phyloP scores from a whole-genome alignment of 225 moss, liverwort and hornwort species.

The Climacium dendroides region DNA sequence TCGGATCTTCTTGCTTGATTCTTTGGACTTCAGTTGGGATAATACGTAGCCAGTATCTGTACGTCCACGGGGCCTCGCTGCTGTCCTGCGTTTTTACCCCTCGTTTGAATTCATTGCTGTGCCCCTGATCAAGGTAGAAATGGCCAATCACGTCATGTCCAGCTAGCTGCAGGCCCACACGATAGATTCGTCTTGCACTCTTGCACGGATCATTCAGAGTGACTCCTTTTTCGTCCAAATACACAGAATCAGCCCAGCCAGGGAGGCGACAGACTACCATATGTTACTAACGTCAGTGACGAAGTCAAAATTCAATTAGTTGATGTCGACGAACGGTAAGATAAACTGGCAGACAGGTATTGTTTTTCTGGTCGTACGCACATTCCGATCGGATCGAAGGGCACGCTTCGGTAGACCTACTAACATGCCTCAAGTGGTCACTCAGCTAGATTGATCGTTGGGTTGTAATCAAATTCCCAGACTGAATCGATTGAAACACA shows the following conservation, averaged over 20 bases:
- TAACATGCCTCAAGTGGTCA: neutral
- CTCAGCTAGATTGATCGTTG: neutral
- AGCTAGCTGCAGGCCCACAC: neutral
- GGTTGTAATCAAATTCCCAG: neutral
- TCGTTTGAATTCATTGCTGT: neutral
- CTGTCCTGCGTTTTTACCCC: neutral
- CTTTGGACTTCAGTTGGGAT: neutral
- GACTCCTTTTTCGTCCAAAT: neutral
- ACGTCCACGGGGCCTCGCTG: neutral
- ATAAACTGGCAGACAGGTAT: no score
- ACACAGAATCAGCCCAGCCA: neutral
- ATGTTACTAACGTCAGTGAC: no score
- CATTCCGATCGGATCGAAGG: neutral
- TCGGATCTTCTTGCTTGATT: neutral
- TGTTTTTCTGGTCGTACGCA: neutral
- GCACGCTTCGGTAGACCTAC: neutral
- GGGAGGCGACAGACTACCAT: no score
- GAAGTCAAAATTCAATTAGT: neutral
- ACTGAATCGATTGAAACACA: neutral
- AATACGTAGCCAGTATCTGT: no score
- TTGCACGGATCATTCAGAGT: neutral
- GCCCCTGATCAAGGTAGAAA: neutral
- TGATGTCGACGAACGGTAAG: neutral
- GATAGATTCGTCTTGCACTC: neutral
- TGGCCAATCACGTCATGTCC: neutral